Evolutionary conservation across 345 rosid genomes (phyloP), one percentile per base, ranked within the genome.

Genomic region (Citrus trifoliata): DNA sequence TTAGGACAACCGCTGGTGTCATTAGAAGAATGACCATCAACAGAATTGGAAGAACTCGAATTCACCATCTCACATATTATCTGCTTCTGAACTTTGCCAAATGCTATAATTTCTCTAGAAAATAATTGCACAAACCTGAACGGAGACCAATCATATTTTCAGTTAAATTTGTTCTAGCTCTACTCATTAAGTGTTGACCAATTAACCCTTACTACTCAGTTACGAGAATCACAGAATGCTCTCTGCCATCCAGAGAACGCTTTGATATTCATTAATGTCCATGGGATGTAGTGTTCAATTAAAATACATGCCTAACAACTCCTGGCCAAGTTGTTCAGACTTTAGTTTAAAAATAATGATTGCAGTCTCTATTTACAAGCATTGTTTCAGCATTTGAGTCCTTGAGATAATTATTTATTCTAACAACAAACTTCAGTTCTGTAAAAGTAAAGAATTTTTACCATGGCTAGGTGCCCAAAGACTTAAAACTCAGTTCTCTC

Each of bases 31-130:
- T 73, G 35, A 42, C 83, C 84, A 74, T 67, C 72, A 66, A 81
- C 76, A 48, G 87, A 48, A 30, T 76, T 81, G n/a, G 78, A 38
- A 16, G 86, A 79, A 56, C 65, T 32, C 51, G 82, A 78, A 38
- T 85, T 87, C 80, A 80, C 51, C 76, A 85, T 79, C 83, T 83
- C 87, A 80, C 96, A 93, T 80, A 82, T 92, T 74, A 95, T 89
- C 77, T 83, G 93, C 90, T 90, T 92, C 78, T 89, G 81, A 83
- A 91, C 86, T 83, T 83, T 92, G 14, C 99, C 98, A 87, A 95
- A 95, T 32, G 79, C 59, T 48, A 95, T 66, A 16, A 75, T 85
- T 71, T 85, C 81, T 83, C 87, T 80, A 37, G 85, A 84, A 82
- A 92, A 95, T 70, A 76, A 79, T 63, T 81, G 86, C 69, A 91